Evolutionary conservation across 768 basidiomycete genomes (phyloP).

Genomic region (Hygrocybe coccinea): DNA sequence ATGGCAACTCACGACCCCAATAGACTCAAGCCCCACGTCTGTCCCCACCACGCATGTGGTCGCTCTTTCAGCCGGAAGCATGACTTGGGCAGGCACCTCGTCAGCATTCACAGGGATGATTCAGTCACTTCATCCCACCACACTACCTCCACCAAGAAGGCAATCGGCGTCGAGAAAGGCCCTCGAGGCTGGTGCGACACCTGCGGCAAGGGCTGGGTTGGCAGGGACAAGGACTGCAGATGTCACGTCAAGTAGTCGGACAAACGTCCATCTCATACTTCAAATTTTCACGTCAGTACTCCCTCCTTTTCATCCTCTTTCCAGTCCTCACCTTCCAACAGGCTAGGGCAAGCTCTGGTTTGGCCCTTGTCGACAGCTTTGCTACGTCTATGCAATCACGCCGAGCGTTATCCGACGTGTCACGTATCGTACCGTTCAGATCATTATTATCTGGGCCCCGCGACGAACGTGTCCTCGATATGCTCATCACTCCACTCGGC

Average conservation of each 20-base stretch:
- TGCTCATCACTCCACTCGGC: constrained; percentile 25
- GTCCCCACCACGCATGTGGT: constrained; percentile 79
- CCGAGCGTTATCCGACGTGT: constrained; percentile 53
- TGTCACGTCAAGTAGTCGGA: constrained; percentile 60
- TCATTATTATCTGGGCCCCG: constrained; percentile 46
- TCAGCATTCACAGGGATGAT: constrained; percentile 79
- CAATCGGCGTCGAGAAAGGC: constrained; percentile 67
- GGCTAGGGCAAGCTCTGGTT: constrained; percentile 19
- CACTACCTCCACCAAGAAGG: constrained; percentile 36
- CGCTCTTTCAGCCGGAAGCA: constrained; percentile 94
- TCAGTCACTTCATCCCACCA: constrained; percentile 39
- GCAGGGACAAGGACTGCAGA: constrained; percentile 48
- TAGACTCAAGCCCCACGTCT: constrained; percentile 82
- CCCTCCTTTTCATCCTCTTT: constrained; percentile 7
- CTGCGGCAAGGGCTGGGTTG: constrained; percentile 68
- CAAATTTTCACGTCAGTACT: constrained; percentile 29
- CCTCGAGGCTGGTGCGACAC: constrained; percentile 64
- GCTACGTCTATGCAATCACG: constrained; percentile 30
- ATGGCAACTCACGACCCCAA: constrained; percentile 93
- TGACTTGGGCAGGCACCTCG: constrained; percentile 84
- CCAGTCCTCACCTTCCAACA: constrained; percentile 22
- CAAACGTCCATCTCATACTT: constrained; percentile 11
- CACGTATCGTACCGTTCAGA: constrained; percentile 61
- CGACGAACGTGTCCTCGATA: constrained; percentile 62
- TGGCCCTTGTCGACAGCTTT: constrained; percentile 26